These are phyloP conservation scores for Prototheca wickerhamii DNA, from an alignment of 163 green algal genomes.

Conservation along the genomic window DNA sequence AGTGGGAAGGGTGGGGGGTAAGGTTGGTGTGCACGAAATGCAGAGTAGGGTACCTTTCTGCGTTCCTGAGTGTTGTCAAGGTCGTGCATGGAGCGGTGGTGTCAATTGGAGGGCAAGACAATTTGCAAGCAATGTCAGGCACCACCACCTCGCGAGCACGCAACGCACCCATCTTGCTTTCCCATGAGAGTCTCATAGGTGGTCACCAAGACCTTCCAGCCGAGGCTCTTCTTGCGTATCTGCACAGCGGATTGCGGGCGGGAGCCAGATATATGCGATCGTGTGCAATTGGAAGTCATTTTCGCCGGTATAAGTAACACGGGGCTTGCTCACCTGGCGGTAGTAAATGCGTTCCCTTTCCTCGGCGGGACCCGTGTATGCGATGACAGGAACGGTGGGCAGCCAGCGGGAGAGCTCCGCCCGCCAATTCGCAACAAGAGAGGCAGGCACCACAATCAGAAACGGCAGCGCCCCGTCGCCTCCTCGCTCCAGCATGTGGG, in stretches of 20 bases:
- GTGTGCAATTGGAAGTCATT: too few species aligned
- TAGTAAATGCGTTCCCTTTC: constrained; percentile 11
- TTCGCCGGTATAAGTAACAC: too few species aligned
- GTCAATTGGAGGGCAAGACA: too few species aligned
- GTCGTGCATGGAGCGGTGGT: too few species aligned
- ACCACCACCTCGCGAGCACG: too few species aligned
- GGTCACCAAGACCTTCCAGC: constrained; percentile 76
- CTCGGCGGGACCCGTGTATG: constrained; percentile 20
- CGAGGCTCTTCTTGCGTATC: not conserved
- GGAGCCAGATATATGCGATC: too few species aligned
- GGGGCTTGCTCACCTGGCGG: constrained; percentile 10
- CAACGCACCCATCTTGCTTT: constrained; percentile 45
- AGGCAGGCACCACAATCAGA: constrained; percentile 76
- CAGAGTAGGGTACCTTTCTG: too few species aligned
- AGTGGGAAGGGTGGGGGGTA: not conserved
- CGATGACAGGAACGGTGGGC: constrained; percentile 40
- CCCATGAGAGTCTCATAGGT: constrained; percentile 77
- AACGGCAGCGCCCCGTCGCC: constrained; percentile 38
- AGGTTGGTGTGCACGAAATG: too few species aligned
- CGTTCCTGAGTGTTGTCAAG: too few species aligned
- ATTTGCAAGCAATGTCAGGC: too few species aligned
- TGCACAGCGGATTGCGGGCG: too few species aligned
- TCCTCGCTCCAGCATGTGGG: constrained; percentile 52
- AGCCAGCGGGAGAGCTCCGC: constrained; percentile 73
- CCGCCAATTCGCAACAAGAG: constrained; percentile 84